Base-by-base conservation (phyloP, 108 stramenopile genomes). In the Nannochloropsis salina region DNA sequence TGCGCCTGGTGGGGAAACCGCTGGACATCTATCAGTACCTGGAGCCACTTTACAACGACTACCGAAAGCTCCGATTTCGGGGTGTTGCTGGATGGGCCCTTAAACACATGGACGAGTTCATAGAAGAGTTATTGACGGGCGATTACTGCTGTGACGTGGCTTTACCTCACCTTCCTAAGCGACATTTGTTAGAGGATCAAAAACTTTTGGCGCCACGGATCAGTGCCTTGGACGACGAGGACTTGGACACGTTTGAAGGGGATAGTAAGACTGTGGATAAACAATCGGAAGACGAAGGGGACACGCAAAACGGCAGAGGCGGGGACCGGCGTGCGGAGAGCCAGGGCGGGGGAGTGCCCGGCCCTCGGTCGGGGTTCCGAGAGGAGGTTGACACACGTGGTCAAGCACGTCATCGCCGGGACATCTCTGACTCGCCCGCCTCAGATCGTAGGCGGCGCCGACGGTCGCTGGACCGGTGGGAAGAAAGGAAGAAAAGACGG, bases 11-110 rank as follows among this genome's bases (percentile, higher is more conserved):
- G 74, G 98, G 96, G 41, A 91, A 94, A 41, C 95, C 99, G 2
- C 89, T 90, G n/a, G 96, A 98, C 44, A 94, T 99, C 82, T 98
- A 96, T 86, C 90, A 92, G 80, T 80, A 89, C 40, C 90, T 98
- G 40, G 97, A 98, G 88, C 95, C 97, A n/a, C 91, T 98, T 42
- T 96, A 95, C 80, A 87, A 86, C 83, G 97, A 99, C 88, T 96
- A 93, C 93, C 92, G 94, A 41, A 96, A 96, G 89, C 82, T 93
- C 0, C 43, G 80, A 12, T 82, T 89, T 20, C 91, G 92, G 10
- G 79, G 80, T 8, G 87, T 88, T 47, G 51, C 86, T 81, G 95
- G 96, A 43, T 99, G 98, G 98, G 90, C 86, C 84, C 85, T 97
- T 1, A 88, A 87, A 45, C 87, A 94, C 84, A 93, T 99, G 92